Base-by-base conservation (phyloP, 352 stramenopile species). In the Phytophthora agathidicida region DNA sequence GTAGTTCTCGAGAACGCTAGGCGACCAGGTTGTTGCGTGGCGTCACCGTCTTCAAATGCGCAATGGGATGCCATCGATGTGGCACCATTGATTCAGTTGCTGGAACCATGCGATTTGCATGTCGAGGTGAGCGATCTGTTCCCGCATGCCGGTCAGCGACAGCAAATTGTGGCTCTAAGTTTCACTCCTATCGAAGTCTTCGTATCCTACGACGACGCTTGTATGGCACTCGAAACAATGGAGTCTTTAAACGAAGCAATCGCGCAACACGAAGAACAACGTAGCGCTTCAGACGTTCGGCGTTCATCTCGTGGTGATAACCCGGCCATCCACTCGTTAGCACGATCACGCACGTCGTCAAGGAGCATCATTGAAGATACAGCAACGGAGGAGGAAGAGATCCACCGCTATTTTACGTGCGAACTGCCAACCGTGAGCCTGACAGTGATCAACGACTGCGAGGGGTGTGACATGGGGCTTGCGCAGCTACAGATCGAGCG, bases 381-480 rank as follows among this genome's bases (percentile, higher is more conserved):
- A 47, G 30, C 44, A 27, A 30, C 30, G 24, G 42, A 60, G 19
- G 41, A 64, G 16, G 46, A 77, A 10, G 83, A 94, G 48, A 68
- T 89, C 7, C 81, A 93, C 45, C 81, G 82, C 8, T 91, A 92
- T 51, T 82, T 93, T 35, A 93, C 86, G 19, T 87, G 77, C 23
- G 82, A 94, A 19, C 51, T 92, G 23, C 66, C 67, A 14, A 81
- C 77, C 4, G 78, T 94, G 56, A 73, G 68, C 22, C 49, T 95
- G 38, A 93, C 84, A 1, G 39, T 95, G 16, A 92, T 95, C 47
- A 95, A 95, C 35, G 86, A 95, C 60, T 93, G 86, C 51, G 84
- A 93, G 27, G 84, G 83, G 7, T 93, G 86, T 52, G 86, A 95
- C 61, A 95, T 95, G 83, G 84, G 84, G 2, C 79, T 95, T 9